Evolutionary conservation across 495 filamentous ascomycete genomes (phyloP).

Genomic region (Letharia lupina): DNA sequence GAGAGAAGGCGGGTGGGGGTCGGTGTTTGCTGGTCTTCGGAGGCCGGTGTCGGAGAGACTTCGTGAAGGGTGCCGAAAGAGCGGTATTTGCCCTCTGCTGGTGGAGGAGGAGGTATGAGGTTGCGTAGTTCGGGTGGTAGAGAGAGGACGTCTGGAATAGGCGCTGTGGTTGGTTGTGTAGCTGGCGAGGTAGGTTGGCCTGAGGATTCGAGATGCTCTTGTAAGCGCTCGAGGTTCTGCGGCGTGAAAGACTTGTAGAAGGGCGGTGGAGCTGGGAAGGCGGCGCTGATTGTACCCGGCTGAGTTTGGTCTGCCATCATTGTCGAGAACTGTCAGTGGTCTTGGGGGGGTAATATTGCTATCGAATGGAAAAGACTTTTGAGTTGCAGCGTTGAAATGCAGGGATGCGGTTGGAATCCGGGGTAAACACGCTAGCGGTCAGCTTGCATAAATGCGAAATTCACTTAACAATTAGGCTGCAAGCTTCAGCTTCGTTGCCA

Average conservation of each 20-base stretch:
- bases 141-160: slow-evolving; percentile 39
- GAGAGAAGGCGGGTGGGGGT: slow-evolving; percentile 59
- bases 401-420: background rate
- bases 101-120: slow-evolving; percentile 72
- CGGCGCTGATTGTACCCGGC: slow-evolving; percentile 39
- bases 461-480: background rate
- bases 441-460: background rate
- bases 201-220: slow-evolving; percentile 40
- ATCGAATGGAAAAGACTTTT: background rate
- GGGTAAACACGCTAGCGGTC: slow-evolving; percentile 13
- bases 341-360: background rate
- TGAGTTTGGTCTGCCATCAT: slow-evolving; percentile 48
- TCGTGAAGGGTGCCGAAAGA: slow-evolving; percentile 63
- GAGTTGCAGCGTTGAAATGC: background rate
- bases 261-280: slow-evolving; percentile 77
- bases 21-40: slow-evolving; percentile 48
- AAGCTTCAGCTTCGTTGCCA: background rate
- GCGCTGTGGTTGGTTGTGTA: slow-evolving; percentile 6
- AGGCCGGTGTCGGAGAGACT: slow-evolving; percentile 56
- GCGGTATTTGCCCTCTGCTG: slow-evolving; percentile 59
- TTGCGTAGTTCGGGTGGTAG: slow-evolving; percentile 67
- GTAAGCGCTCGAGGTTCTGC: slow-evolving; percentile 62
- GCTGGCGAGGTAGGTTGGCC: slow-evolving; percentile 32
- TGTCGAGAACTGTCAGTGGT: background rate
- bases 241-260: slow-evolving; percentile 86